phyloP scores from a whole-genome alignment of 495 filamentous ascomycete genomes.

The Pseudotulostoma volvatum region DNA sequence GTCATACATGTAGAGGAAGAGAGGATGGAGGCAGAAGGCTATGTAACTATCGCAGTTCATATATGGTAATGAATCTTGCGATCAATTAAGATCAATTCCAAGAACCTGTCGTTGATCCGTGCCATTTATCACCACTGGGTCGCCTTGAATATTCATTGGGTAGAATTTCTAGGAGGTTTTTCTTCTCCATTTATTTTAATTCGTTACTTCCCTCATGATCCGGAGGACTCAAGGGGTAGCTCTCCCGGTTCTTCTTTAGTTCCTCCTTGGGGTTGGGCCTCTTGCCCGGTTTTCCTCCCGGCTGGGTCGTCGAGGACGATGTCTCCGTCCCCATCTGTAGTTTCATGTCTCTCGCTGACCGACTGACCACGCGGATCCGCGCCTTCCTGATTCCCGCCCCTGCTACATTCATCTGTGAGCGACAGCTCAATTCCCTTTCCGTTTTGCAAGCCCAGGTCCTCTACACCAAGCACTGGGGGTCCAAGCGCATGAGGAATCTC shows the following conservation, averaged over 20 bases:
- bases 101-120: too few species aligned
- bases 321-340: constrained; percentile 26
- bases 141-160: too few species aligned
- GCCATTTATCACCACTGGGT: too few species aligned
- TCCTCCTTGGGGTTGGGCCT: background rate
- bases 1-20: too few species aligned
- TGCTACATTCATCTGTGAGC: constrained; percentile 10
- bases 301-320: constrained; percentile 23
- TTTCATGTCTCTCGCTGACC: background rate
- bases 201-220: too few species aligned
- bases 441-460: constrained; percentile 72
- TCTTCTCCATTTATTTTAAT: too few species aligned
- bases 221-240: background rate
- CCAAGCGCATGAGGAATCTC: constrained; percentile 69
- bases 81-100: too few species aligned
- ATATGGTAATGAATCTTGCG: too few species aligned
- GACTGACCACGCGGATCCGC: too few species aligned
- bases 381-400: constrained; percentile 5
- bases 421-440: constrained; percentile 31
- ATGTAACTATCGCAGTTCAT: too few species aligned
- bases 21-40: too few species aligned
- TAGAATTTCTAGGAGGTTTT: too few species aligned
- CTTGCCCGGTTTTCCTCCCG: constrained; percentile 6
- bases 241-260: constrained; percentile 1
- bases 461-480: constrained; percentile 65